Percentiles rank a stretch among this genome's conserved stretches.
phyloP scores from a whole-genome alignment of 495 filamentous ascomycete species.

The Penicillium coprophilum region DNA sequence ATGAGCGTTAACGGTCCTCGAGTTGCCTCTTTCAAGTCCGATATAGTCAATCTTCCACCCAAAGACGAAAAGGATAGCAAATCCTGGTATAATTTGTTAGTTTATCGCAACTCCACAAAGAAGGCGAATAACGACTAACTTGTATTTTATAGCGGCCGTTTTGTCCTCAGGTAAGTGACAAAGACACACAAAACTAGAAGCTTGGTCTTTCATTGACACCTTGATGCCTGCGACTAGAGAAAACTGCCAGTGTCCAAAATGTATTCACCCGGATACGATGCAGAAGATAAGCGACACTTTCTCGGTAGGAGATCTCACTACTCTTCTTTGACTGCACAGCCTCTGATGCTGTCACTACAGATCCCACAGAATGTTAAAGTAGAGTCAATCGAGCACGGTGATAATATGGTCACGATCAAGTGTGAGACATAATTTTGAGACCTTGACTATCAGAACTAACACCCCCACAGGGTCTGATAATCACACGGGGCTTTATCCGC shows the following conservation, averaged over 20 bases:
- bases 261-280: constrained; percentile 73
- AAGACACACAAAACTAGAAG: neutral
- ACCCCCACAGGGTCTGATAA: constrained; percentile 44
- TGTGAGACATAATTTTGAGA: constrained; percentile 24
- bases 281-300: constrained; percentile 76
- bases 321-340: neutral
- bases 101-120: neutral
- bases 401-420: constrained; percentile 23
- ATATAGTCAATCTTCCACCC: neutral
- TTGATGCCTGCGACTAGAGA: constrained; percentile 53
- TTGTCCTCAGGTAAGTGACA: constrained; percentile 25
- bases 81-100: constrained; percentile 1
- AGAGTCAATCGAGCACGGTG: constrained; percentile 17
- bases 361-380: constrained; percentile 55
- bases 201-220: neutral
- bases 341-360: constrained; percentile 23
- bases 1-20: neutral
- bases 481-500: constrained; percentile 57
- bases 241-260: constrained; percentile 73
- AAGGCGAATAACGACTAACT: constrained; percentile 4
- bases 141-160: constrained; percentile 14
- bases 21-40: neutral
- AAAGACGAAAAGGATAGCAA: neutral
- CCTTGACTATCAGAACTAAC: constrained; percentile 20
- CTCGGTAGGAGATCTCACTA: constrained; percentile 41